Conservation (phyloP, 768 basidiomycete genomes). For the Trametes elegans region DNA sequence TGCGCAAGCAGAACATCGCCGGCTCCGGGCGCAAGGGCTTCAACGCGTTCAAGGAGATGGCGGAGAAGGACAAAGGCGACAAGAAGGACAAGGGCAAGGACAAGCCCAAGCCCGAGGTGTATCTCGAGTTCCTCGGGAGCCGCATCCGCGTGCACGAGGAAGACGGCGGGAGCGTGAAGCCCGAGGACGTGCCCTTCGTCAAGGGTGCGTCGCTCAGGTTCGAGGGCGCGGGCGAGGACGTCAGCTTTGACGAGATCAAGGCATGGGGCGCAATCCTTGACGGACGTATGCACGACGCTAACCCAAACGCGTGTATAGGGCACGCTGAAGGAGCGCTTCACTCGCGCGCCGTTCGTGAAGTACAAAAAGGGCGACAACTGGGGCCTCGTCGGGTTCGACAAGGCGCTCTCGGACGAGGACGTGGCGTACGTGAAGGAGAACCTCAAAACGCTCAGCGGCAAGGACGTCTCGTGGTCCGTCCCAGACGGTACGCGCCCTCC, state of each 20-base stretch:
- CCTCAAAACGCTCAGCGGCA: constrained; percentile 61
- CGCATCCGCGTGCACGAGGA: constrained; percentile 64
- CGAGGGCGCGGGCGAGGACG: constrained; percentile 51
- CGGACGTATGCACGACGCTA: background rate
- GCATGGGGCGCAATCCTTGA: constrained; percentile 18
- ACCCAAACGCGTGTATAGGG: constrained; percentile 31
- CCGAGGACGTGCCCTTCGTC: constrained; percentile 42
- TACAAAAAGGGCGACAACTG: constrained; percentile 43
- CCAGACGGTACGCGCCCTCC: constrained; percentile 64
- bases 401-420: constrained; percentile 68
- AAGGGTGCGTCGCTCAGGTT: constrained; percentile 48
- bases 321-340: constrained; percentile 47
- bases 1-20: constrained; percentile 54
- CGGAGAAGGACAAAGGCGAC: constrained; percentile 26
- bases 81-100: constrained; percentile 34
- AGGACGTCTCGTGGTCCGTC: constrained; percentile 61
- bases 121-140: constrained; percentile 72
- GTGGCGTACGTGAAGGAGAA: constrained; percentile 65
- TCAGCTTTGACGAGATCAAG: constrained; percentile 64
- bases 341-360: constrained; percentile 47
- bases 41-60: constrained; percentile 77
- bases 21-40: constrained; percentile 53
- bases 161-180: constrained; percentile 43
- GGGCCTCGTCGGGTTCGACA: constrained; percentile 57
- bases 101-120: constrained; percentile 51